Percentiles rank a stretch among this genome's conserved stretches.
Conservation (phyloP, 768 basidiomycete genomes). For the Pisolithus tinctorius region DNA sequence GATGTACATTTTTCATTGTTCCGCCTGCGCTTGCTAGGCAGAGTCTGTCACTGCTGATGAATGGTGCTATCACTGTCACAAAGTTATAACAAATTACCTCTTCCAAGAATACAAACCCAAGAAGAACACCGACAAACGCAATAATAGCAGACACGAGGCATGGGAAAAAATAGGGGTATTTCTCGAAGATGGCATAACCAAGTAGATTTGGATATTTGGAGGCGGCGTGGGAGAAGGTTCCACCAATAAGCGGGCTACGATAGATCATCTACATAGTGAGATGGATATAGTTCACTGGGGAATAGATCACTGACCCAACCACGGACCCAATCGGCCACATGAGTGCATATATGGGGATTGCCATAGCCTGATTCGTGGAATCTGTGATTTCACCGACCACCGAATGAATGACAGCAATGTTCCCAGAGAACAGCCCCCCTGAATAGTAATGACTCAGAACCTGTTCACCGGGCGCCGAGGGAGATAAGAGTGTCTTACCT, state of each 20-base stretch:
- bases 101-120: conserved; percentile 39
- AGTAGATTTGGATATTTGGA: conserved; percentile 37
- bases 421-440: conserved; percentile 63
- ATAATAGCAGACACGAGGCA: conserved; percentile 40
- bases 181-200: conserved; percentile 31
- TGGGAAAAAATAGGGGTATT: conserved; percentile 50
- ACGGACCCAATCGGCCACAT: conserved; percentile 52
- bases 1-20: conserved; percentile 11
- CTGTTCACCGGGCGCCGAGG: not conserved
- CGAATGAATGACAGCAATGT: conserved; percentile 54
- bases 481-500: conserved; percentile 29
- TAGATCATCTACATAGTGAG: not conserved
- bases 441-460: conserved; percentile 2
- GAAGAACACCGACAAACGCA: conserved; percentile 32
- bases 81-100: conserved; percentile 34
- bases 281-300: not conserved
- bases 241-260: conserved; percentile 47
- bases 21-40: conserved; percentile 31
- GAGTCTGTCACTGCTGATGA: conserved; percentile 27
- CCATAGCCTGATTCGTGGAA: conserved; percentile 50
- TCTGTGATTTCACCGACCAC: conserved; percentile 60
- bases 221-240: conserved; percentile 45
- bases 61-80: not conserved
- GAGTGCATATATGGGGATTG: conserved; percentile 52
- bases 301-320: conserved; percentile 37